Evolutionary conservation across 2,329 filamentous ascomycete genomes (phyloP), one percentile per base, ranked within the genome.

Genomic region (Eutypella sp.): DNA sequence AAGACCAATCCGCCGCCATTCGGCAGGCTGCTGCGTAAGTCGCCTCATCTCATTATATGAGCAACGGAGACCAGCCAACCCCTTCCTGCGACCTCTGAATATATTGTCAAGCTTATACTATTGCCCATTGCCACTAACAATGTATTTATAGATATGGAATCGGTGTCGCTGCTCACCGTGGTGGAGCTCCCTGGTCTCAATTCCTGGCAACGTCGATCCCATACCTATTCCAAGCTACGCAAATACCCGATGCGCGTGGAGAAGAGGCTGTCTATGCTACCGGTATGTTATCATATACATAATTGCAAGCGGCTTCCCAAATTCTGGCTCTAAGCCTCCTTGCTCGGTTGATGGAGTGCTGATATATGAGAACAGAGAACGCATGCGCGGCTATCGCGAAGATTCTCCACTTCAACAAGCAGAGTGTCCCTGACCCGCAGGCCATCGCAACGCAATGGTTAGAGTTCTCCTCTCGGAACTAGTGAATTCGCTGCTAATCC

Each of bases 201-300:
- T 99, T 97, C 67, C 79, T 93, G 5, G 86, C 85, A 16, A 84
- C 83, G 23, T 84, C 87, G 40, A 72, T 97, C 43, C 87, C 87
- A 10, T 83, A 82, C 53, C 76, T 99, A 25, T 96, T 99, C 73
- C 83, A 90, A 62, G 87, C 89, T 40, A 89, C 85, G 5, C 84
- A 87, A 60, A 78, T 92, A 45, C 81, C 86, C 2, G 86, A 95
- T 53, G 85, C 92, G 5, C 82, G 93, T 53, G 84, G 81, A 40
- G 93, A 97, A 52, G 93, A 97, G 57, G 91, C 97, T 58, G 86
- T 96, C 2, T 99, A 95, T 63, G 93, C 93, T 2, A 97, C 93
- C 22, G 60, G 60, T 62, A 48, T 44, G 58, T 54, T 13, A n/a
- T 9, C 38, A 9, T 16, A 31, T 40, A 9, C 13, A n/a, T 27